Conservation (phyloP, 345 rosid genomes). For the Boechera stricta region DNA sequence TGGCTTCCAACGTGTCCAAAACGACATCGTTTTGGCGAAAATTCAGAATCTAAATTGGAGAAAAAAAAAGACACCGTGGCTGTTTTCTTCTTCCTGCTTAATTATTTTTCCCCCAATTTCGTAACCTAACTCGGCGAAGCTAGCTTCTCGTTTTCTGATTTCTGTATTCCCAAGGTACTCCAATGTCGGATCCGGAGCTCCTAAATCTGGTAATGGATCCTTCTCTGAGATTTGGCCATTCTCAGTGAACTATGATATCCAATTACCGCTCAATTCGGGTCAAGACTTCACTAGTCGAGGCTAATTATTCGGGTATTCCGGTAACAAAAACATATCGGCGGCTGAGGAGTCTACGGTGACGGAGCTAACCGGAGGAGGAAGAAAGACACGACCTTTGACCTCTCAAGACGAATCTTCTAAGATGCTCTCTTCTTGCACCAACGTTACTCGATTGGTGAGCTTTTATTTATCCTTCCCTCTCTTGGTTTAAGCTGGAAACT, state of each 20-base stretch:
- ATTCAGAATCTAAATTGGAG: no score
- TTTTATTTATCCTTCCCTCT: background rate
- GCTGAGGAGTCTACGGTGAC: constrained; percentile 83
- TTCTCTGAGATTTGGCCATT: constrained; percentile 92
- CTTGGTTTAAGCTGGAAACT: background rate
- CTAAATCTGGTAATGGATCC: constrained; percentile 62
- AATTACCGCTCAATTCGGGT: constrained; percentile 49
- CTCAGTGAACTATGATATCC: constrained; percentile 48
- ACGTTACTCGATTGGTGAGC: constrained; percentile 70
- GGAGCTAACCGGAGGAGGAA: constrained; percentile 64
- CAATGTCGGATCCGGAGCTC: constrained; percentile 48
- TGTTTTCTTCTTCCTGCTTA: no score
- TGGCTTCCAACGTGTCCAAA: no score
- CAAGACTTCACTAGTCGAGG: background rate
- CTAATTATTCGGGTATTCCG: constrained; percentile 42
- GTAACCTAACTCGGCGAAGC: no score
- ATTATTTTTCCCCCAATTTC: no score
- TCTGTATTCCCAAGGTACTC: no score
- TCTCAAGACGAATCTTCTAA: constrained; percentile 69
- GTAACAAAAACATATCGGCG: constrained; percentile 55
- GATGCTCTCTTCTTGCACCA: constrained; percentile 71
- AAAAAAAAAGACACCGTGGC: no score
- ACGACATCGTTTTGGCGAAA: no score
- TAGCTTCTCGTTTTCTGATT: background rate
- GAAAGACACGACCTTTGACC: constrained; percentile 62